Evolutionary conservation across 805 yeast species (phyloP), one percentile per base, ranked within the genome.

Genomic region (Nakazawaea anatomiae): DNA sequence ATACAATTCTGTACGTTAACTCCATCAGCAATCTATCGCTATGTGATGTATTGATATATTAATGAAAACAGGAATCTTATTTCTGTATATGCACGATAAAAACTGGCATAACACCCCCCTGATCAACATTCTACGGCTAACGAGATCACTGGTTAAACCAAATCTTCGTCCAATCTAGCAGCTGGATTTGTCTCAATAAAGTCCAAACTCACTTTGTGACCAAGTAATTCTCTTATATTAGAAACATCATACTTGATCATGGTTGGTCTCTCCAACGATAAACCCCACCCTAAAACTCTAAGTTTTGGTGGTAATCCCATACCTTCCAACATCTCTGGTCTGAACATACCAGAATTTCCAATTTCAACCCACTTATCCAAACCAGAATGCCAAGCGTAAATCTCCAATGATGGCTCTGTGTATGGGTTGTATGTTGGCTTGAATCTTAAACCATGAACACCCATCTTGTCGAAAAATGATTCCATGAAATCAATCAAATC

Each of bases 391-490:
- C 89, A 94, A 46, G 97, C 94, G 70, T 86, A 94, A 59, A 94
- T 94, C 75, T 94, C 99, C 81, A 94, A 80, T 6, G 96, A 88
- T 52, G 99, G 99, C 73, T 94, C 99, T 52, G 99, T 94, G 79
- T 94, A 94, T 53, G 99, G 99, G 72, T 94, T 94, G 74, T 94
- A 94, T 39, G 99, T 95, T 57, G 99, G 97, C 75, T 94, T 94
- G 83, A 94, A 94, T 72, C 98, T 86, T 63, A 94, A 80, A 60
- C 90, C 86, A 59, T 84, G 82, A 53, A 95, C 99, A 67, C 99
- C 99, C 99, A 94, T 94, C 74, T 89, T 89, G 52, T 83, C 81
- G 72, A 94, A 94, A 80, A 94, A 94, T 65, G 86, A 89, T 71
- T 94, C 92, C 99, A 94, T 91, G 82, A 94, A 94, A 36, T 97